Evolutionary conservation across 805 yeast genomes (phyloP), one percentile per base, ranked within the genome.

Genomic region (Cyberlindnera mississippiensis): DNA sequence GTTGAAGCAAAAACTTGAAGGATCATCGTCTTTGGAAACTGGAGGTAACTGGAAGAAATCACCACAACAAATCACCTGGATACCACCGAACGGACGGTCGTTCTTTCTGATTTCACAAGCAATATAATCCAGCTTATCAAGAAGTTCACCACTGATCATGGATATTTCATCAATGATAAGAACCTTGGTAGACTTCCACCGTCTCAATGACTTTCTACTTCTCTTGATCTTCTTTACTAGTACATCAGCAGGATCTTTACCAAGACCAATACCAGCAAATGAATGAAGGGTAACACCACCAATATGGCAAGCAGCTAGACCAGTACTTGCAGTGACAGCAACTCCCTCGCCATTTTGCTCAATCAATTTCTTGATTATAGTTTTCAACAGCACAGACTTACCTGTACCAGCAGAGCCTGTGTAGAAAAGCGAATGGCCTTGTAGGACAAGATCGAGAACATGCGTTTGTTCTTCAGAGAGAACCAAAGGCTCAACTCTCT

Each of bases 361-460:
- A 47, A 64, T 69, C 41, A 85, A 58, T 0, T 70, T 62, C 52
- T 75, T 74, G 41, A 85, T 84, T 28, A 85, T 68, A 10, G 78
- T 70, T 46, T 75, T 73, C 38, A 93, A 66, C n/a, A 93, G 67
- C 4, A 93, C 83, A 2, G 99, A 91, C 59, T 93, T 93, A 58
- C 99, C 99, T 0, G 99, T 93, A 55, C 99, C 99, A 0, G 99
- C 99, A 27, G 97, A 88, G 38, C 99, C 99, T 0, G 99, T 93
- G 60, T 86, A 93, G 58, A 93, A 93, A 3, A 93, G 64, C 45
- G 82, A 86, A 14, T 69, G 65, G 0, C 95, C 89, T 17, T 68
- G 57, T 33, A 76, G 62, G 0, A 82, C 95, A 40, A 85, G 62
- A 9, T 78, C 75, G 10, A 86, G 70, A 17, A 93, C 78, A 37